Evolutionary conservation across 306 rosid species (phyloP).

Genomic region (Rosa persica): DNA sequence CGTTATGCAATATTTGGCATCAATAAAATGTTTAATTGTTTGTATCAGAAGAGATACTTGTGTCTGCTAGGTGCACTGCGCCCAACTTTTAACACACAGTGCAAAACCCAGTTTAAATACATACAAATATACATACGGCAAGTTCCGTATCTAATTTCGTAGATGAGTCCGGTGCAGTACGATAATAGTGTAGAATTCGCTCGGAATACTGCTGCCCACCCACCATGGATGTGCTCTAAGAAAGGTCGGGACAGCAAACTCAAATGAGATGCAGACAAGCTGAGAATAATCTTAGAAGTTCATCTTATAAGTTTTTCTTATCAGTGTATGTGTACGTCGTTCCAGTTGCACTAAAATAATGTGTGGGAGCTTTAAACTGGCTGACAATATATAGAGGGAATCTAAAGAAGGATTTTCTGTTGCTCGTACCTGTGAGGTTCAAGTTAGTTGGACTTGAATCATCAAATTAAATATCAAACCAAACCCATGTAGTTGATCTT

Average conservation of each 20-base stretch:
- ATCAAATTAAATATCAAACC: background rate
- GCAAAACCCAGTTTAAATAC: background rate
- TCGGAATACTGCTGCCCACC: background rate
- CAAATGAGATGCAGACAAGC: background rate
- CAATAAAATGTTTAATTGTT: slow-evolving; percentile 1
- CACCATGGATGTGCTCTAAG: background rate
- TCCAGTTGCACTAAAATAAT: slow-evolving; percentile 1
- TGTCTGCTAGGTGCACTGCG: background rate
- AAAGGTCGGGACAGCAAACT: background rate
- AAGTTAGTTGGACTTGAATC: background rate
- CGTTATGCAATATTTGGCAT: background rate
- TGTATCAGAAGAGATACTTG: background rate
- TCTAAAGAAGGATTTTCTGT: background rate
- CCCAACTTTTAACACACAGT: background rate
- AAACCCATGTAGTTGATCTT: background rate
- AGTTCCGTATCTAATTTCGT: background rate
- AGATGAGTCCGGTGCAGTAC: background rate
- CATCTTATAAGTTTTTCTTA: background rate
- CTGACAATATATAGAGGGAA: background rate
- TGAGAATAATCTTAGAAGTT: background rate
- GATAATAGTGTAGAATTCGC: background rate
- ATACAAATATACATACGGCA: background rate
- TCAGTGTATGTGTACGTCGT: background rate
- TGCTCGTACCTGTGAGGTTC: background rate
- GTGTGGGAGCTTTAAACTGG: background rate